These are phyloP conservation scores for Geotrichum restrictum DNA, from an alignment of 1,139 yeast species.

Conservation along the genomic window DNA sequence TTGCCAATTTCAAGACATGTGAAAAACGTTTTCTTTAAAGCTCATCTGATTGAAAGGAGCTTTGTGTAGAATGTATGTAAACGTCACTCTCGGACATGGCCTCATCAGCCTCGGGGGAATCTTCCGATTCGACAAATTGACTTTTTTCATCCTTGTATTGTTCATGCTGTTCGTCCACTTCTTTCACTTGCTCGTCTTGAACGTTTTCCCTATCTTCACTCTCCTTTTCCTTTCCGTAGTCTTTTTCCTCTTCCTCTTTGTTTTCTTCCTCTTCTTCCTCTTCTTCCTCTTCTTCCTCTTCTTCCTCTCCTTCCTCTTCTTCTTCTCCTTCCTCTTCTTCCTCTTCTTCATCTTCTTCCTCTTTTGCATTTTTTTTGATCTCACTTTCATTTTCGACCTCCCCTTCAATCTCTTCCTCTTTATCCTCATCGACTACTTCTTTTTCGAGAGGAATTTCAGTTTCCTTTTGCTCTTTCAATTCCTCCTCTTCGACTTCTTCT, in stretches of 20 bases:
- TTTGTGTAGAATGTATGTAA: no score
- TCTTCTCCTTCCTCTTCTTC: slow-evolving; percentile 22
- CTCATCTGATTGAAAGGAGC: slow-evolving; percentile 1
- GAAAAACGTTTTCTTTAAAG: no score
- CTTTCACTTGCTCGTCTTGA: slow-evolving; percentile 7
- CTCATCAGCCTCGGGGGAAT: not conserved
- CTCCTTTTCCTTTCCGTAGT: slow-evolving; percentile 17
- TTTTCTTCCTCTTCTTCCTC: slow-evolving; percentile 8
- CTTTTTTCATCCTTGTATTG: not conserved
- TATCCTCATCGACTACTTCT: no score
- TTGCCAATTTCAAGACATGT: no score
- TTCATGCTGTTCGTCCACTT: not conserved
- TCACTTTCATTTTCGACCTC: not conserved
- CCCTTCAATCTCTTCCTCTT: no score
- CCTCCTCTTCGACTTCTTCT: slow-evolving; percentile 19
- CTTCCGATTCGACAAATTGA: no score
- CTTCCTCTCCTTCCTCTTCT: slow-evolving; percentile 18
- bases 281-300: slow-evolving; percentile 5
- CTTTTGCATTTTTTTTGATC: slow-evolving; percentile 3
- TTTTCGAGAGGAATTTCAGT: no score
- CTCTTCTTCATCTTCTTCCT: slow-evolving; percentile 20
- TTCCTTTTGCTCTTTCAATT: slow-evolving; percentile 21
- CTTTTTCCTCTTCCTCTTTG: slow-evolving; percentile 1
- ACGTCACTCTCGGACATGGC: no score
- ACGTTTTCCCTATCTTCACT: slow-evolving; percentile 11